phyloP scores from a whole-genome alignment of 2,329 filamentous ascomycete genomes.

The Chaetothyriales sp. region DNA sequence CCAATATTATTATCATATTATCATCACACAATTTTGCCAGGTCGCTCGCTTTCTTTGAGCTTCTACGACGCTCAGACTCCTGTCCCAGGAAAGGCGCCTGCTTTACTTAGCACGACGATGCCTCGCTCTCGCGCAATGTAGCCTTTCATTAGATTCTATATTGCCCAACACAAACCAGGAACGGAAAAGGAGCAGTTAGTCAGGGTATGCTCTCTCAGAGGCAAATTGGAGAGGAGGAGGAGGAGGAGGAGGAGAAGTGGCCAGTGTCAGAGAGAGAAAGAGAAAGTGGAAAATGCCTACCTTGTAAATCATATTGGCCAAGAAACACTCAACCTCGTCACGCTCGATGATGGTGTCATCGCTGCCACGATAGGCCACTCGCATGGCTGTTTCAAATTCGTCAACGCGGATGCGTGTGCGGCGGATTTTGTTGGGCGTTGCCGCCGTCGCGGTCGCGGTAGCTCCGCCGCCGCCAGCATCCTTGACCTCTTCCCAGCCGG shows the following conservation, averaged over 20 bases:
- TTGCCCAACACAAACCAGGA: background rate
- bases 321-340: constrained; percentile 87
- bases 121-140: constrained; percentile 87
- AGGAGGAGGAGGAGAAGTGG: too few relatives aligned
- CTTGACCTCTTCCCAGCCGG: constrained; percentile 65
- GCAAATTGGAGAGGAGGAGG: background rate
- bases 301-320: constrained; percentile 98
- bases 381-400: constrained; percentile 74
- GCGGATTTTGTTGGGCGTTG: constrained; percentile 29
- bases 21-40: too few relatives aligned
- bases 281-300: constrained; percentile 33
- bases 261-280: constrained; percentile 10
- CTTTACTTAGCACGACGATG: constrained; percentile 86
- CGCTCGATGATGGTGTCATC: constrained; percentile 51
- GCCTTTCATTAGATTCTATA: constrained; percentile 83
- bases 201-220: background rate
- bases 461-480: too few relatives aligned
- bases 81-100: constrained; percentile 76
- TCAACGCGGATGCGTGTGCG: constrained; percentile 63
- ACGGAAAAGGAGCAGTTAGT: background rate
- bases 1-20: background rate
- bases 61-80: constrained; percentile 37
- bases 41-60: background rate
- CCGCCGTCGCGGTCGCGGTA: constrained; percentile 27
- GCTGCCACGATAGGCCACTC: constrained; percentile 44